These are phyloP conservation scores for Xerocomus brunneocitrinus DNA, from an alignment of 768 basidiomycete species.

Conservation along the genomic window DNA sequence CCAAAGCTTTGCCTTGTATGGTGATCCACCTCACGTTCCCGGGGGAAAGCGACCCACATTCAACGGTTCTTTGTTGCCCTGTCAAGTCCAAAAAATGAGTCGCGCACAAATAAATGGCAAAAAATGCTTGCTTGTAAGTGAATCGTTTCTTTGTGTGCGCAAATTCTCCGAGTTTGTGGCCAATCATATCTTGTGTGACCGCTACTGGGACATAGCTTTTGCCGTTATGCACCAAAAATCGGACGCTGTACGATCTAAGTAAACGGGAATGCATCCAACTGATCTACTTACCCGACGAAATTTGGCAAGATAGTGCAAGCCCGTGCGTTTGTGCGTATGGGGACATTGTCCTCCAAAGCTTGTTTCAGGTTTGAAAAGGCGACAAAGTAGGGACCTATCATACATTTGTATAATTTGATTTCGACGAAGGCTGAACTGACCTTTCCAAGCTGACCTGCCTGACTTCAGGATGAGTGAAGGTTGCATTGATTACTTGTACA, in stretches of 20 bases:
- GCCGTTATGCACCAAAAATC: conserved; percentile 93
- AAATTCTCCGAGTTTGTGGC: conserved; percentile 97
- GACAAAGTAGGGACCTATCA: conserved; percentile 86
- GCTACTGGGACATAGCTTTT: conserved; percentile 82
- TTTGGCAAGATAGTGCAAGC: conserved; percentile 92
- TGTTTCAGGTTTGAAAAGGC: conserved; percentile 86
- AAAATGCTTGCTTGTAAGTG: conserved; percentile 67
- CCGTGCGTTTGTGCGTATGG: conserved; percentile 84
- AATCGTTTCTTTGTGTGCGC: conserved; percentile 85
- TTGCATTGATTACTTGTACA: conserved; percentile 41
- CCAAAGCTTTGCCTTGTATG: neutral
- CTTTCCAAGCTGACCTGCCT: conserved; percentile 84
- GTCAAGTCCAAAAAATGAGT: conserved; percentile 2
- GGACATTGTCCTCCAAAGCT: conserved; percentile 73
- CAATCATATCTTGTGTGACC: conserved; percentile 97
- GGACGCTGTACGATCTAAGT: conserved; percentile 46
- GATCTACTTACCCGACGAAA: conserved; percentile 77
- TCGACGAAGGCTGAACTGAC: conserved; percentile 31
- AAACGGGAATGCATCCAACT: neutral
- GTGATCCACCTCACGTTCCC: too few relatives aligned
- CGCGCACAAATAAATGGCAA: neutral
- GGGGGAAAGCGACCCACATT: neutral
- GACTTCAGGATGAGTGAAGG: conserved; percentile 56
- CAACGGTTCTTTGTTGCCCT: conserved; percentile 41
- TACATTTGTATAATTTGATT: neutral